Base-by-base conservation (phyloP, 208 protist species). In the Paratrypanosoma confusum region DNA sequence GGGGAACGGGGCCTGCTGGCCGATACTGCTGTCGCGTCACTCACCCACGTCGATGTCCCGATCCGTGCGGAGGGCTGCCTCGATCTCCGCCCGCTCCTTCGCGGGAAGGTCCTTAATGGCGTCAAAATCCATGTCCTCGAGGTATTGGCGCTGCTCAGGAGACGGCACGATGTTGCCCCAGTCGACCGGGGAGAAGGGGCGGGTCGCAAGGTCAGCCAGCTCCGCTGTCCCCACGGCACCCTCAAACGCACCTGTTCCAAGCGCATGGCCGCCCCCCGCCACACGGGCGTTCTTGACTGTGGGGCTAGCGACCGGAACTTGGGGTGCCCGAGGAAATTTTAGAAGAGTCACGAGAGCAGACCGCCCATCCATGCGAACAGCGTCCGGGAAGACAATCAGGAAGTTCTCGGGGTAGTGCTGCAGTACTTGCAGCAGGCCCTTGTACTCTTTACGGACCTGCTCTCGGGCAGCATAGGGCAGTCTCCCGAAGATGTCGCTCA, bases 391-490 rank as follows among this genome's bases (percentile, higher is more conserved):
- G 1, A 68, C 61, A 10, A 80, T 52, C 6, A 65, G 24, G 22
- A 80, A 80, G 34, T 62, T 68, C 42, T 74, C 39, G 7, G 71
- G 71, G 31, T 80, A 61, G 3, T 28, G 42, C 16, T 55, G 46
- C 22, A 71, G 26, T 10, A 80, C 35, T n/a, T 43, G 33, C 13
- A 70, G 18, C 6, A 73, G 3, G 37, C 51, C 50, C 4, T 53
- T 63, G 37, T 57, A 58, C 16, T 55, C 24, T 11, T 50, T 38
- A 4, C 58, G 57, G 13, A 75, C 40, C 13, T 57, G 46, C 39
- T 75, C 62, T 32, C 67, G 65, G 2, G 67, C 67, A 5, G 45
- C 51, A 28, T 65, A 62, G 3, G 67, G 64, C n/a, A 81, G 63
- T 0, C 43, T 11, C 6, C 59, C 37, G 42, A 63, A 65, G 31